These are phyloP conservation scores for Cyclospora cayetanensis DNA, from an alignment of 169 alveolate species.

Conservation along the genomic window DNA sequence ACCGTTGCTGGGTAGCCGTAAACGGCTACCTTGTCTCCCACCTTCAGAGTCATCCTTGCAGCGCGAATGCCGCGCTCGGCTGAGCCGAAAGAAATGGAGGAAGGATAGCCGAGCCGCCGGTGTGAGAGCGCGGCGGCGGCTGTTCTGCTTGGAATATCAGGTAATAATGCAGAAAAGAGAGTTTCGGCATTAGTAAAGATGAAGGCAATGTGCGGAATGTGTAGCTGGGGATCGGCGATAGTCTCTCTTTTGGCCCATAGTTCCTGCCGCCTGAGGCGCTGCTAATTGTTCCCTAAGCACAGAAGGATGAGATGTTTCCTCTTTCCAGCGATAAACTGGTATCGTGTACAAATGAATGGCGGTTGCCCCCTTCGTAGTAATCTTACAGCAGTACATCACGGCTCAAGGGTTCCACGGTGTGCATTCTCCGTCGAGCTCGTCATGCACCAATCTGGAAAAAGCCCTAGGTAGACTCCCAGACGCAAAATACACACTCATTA, in stretches of 20 bases:
- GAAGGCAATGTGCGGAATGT: background rate
- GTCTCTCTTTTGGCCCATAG: background rate
- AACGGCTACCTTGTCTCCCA: constrained; percentile 64
- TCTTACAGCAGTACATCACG: constrained; percentile 11
- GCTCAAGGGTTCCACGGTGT: constrained; percentile 14
- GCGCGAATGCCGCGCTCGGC: background rate
- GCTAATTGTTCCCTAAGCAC: background rate
- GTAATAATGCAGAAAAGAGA: background rate
- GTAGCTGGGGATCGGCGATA: background rate
- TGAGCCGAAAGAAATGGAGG: background rate
- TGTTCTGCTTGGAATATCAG: background rate
- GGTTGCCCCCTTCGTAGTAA: background rate
- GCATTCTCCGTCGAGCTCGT: background rate
- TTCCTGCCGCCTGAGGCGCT: background rate
- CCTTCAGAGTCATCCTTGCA: constrained; percentile 30
- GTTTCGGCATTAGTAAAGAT: constrained; percentile 3
- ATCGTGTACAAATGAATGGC: background rate
- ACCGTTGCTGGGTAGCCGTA: constrained; percentile 62
- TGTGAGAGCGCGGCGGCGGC: background rate
- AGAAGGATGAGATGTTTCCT: constrained; percentile 16
- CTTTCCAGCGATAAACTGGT: background rate
- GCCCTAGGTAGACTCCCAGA: background rate
- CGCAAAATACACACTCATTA: constrained; percentile 11
- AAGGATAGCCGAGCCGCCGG: too few relatives aligned
- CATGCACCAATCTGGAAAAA: background rate